Evolutionary conservation across 2,329 filamentous ascomycete genomes (phyloP).

Genomic region (Neoarthrinium moseri): DNA sequence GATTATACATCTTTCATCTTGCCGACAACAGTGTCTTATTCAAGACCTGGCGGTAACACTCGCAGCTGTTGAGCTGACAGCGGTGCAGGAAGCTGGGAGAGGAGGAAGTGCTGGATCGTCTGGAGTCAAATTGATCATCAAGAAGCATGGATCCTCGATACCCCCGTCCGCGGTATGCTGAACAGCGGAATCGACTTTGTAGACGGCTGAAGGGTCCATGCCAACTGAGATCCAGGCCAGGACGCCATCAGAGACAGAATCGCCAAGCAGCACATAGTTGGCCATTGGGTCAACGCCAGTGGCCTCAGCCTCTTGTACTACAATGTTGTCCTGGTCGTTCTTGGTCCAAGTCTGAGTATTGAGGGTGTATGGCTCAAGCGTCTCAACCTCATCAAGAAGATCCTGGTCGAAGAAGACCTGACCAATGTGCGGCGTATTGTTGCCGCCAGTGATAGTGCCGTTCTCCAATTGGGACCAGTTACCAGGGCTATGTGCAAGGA

Average conservation of each 20-base stretch:
- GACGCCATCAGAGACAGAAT: constrained; percentile 41
- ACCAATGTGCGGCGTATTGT: constrained; percentile 52
- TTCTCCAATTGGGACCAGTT: constrained; percentile 34
- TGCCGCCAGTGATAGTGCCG: constrained; percentile 44
- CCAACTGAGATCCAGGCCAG: constrained; percentile 46
- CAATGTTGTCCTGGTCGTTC: constrained; percentile 47
- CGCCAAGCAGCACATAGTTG: constrained; percentile 51
- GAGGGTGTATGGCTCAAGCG: constrained; percentile 36
- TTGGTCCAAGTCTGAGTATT: constrained; percentile 38
- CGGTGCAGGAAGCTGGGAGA: constrained; percentile 1
- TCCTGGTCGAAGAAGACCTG: constrained; percentile 57
- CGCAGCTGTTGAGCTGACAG: background rate
- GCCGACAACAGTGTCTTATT: too few species aligned
- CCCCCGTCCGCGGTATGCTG: constrained; percentile 20
- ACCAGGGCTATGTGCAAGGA: constrained; percentile 7
- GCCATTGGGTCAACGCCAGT: constrained; percentile 37
- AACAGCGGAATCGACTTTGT: constrained; percentile 16
- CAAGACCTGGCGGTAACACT: background rate
- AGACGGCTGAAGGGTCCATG: constrained; percentile 32
- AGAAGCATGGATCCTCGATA: constrained; percentile 14
- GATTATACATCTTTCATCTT: too few species aligned
- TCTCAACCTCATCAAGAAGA: constrained; percentile 44
- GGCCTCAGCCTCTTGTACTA: constrained; percentile 37
- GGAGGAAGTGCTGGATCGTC: constrained; percentile 3
- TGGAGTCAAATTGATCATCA: constrained; percentile 10